phyloP scores from a whole-genome alignment of 306 rosid species.

The Begonia peltatifolia region DNA sequence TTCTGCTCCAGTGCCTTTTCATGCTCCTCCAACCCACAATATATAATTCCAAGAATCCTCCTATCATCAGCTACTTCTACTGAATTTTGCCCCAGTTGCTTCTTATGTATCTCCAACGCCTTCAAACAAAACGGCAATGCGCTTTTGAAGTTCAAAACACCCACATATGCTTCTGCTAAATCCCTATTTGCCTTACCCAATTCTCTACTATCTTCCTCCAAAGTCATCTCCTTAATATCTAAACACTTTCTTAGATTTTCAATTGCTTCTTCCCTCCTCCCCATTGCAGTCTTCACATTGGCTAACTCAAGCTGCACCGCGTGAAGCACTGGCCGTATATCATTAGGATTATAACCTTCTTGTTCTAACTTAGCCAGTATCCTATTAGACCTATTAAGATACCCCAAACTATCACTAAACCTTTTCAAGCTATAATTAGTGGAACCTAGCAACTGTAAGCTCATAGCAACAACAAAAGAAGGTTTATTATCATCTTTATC shows the following conservation, averaged over 20 bases:
- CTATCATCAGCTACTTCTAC: conserved; percentile 77
- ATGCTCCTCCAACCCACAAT: conserved; percentile 76
- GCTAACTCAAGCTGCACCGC: conserved; percentile 79
- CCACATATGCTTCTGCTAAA: conserved; percentile 68
- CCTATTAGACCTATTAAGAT: conserved; percentile 68
- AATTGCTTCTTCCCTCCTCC: conserved; percentile 90
- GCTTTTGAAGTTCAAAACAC: conserved; percentile 62
- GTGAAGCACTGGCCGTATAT: conserved; percentile 64
- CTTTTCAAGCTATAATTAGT: conserved; percentile 48
- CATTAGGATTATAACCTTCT: conserved; percentile 36
- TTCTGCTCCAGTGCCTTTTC: conserved; percentile 87
- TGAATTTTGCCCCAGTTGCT: conserved; percentile 55
- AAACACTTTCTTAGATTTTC: conserved; percentile 65
- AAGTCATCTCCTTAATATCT: conserved; percentile 65
- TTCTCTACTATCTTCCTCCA: conserved; percentile 57
- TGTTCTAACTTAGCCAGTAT: conserved; percentile 44
- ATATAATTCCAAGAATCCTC: conserved; percentile 70
- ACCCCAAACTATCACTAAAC: conserved; percentile 77
- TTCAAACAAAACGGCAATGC: conserved; percentile 59
- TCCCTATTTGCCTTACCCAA: conserved; percentile 61
- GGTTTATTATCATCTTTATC: conserved; percentile 32
- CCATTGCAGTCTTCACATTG: conserved; percentile 76
- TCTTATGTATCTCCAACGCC: conserved; percentile 67
- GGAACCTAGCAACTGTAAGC: conserved; percentile 78
- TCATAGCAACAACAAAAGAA: conserved; percentile 59